Evolutionary conservation across 441 rosid genomes (phyloP), one percentile per base, ranked within the genome.

Genomic region (Melastoma candidum): DNA sequence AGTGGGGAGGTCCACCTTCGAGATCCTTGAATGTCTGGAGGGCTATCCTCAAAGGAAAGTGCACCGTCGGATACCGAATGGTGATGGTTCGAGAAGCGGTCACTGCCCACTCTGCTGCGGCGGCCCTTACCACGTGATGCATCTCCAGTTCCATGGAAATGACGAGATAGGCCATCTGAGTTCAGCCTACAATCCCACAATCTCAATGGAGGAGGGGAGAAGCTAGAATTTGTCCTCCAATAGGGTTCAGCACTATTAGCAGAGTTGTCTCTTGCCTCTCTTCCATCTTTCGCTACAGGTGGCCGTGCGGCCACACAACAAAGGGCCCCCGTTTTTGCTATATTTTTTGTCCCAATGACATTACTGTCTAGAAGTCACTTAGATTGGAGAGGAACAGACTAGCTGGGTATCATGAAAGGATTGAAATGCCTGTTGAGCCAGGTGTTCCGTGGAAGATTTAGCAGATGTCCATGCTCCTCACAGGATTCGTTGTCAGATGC

Each of bases 231-330:
- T 1, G 68, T 83, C 70, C 73, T 79, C 98, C 96, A 87, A 57
- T 58, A 84, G 25, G 79, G 78, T 63, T 75, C 84, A n/a, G 65
- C 72, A 10, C 47, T 71, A 60, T 72, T 76, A 26, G 58, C 56
- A 32, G 84, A 67, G 67, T 66, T 61, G 50, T 74, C 76, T 55
- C 80, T 48, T 51, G 57, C 66, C 29, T 46, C 54, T 4, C 24
- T 12, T 48, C 47, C 69, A 22, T 71, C 47, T 65, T 81, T 83
- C 27, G 66, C 76, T 71, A 76, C 80, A 74, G 83, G 95, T 90
- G 96, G 90, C 78, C 95, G 63, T 71, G 84, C 63, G 95, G 90
- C 98, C 85, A 83, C 82, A 66, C 98, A 87, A 80, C 96, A 90
- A 59, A 85, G 83, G 0, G 89, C 93, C 74, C 96, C 98, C 95